Percentiles rank a stretch among this genome's conserved stretches.
phyloP scores from a whole-genome alignment of 164 flowering plant genomes.

The Taxillus chinensis region DNA sequence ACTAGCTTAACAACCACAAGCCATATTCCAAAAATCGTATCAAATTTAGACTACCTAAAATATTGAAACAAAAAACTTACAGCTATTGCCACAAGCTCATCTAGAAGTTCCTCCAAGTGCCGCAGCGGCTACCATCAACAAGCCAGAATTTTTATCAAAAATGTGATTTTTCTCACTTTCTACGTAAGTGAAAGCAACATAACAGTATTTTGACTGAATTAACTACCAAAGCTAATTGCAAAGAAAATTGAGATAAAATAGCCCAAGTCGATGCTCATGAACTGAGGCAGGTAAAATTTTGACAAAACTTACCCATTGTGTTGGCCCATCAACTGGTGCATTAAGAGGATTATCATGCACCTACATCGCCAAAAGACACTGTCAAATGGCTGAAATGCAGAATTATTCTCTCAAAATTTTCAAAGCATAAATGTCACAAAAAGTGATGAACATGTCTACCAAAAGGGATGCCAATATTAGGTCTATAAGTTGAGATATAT shows the following conservation, averaged over 20 bases:
- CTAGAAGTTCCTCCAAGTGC: constrained; percentile 65
- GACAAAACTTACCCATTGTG: constrained; percentile 79
- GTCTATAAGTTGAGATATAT: no score
- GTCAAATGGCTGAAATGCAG: constrained; percentile 10
- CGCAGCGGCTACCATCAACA: constrained; percentile 48
- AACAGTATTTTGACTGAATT: no score
- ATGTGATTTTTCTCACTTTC: background rate
- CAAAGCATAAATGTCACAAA: background rate
- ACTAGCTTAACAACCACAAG: no score
- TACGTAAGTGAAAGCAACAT: background rate
- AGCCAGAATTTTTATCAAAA: background rate
- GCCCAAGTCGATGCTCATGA: background rate
- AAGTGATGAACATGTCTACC: no score
- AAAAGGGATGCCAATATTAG: no score
- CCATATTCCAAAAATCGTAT: background rate
- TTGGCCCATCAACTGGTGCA: constrained; percentile 99
- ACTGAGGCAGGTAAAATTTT: background rate
- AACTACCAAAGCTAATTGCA: background rate
- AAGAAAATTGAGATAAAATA: background rate
- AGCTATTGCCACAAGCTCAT: constrained; percentile 70
- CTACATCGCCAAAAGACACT: constrained; percentile 23
- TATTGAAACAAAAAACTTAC: constrained; percentile 28
- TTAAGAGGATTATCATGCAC: constrained; percentile 88
- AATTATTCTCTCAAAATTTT: background rate
- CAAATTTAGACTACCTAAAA: background rate